Percentiles rank a stretch among this genome's conserved stretches.
These are phyloP conservation scores for Potentilla sterilis DNA, from an alignment of 306 rosid species.

Conservation along the genomic window DNA sequence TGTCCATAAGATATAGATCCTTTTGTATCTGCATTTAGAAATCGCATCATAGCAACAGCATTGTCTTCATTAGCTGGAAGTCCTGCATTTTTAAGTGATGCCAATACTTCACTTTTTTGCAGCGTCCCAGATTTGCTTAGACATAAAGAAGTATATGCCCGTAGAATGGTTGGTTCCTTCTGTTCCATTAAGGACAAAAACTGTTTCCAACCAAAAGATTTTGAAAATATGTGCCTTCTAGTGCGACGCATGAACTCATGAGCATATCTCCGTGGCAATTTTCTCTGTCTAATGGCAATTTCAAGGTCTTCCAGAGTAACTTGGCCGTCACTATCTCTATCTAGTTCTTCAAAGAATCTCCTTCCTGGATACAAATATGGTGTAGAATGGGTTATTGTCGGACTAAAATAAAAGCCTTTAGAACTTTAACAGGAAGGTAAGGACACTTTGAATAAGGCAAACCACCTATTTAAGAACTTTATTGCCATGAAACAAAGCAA, in stretches of 20 bases:
- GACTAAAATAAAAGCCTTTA: not conserved
- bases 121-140: slow-evolving; percentile 96
- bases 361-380: slow-evolving; percentile 55
- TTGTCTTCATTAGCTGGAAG: slow-evolving; percentile 98
- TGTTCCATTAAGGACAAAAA: slow-evolving; percentile 95
- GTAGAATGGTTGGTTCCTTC: slow-evolving; percentile 98
- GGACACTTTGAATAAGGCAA: not conserved
- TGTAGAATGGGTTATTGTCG: slow-evolving; percentile 14
- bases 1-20: slow-evolving; percentile 96
- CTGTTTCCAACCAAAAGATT: slow-evolving; percentile 96
- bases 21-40: slow-evolving; percentile 87
- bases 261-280: slow-evolving; percentile 96
- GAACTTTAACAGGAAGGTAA: slow-evolving; percentile 7
- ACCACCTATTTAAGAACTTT: not conserved
- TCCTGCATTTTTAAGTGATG: slow-evolving; percentile 84
- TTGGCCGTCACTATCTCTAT: slow-evolving; percentile 97
- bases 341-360: slow-evolving; percentile 97
- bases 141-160: slow-evolving; percentile 96
- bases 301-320: slow-evolving; percentile 93
- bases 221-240: slow-evolving; percentile 86
- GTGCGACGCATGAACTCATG: slow-evolving; percentile 90
- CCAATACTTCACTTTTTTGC: slow-evolving; percentile 90
- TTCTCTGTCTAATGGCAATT: slow-evolving; percentile 84
- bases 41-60: slow-evolving; percentile 98
- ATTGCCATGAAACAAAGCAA: not conserved